Conservation (phyloP, 768 basidiomycete species). For the Lactarius indigo region DNA sequence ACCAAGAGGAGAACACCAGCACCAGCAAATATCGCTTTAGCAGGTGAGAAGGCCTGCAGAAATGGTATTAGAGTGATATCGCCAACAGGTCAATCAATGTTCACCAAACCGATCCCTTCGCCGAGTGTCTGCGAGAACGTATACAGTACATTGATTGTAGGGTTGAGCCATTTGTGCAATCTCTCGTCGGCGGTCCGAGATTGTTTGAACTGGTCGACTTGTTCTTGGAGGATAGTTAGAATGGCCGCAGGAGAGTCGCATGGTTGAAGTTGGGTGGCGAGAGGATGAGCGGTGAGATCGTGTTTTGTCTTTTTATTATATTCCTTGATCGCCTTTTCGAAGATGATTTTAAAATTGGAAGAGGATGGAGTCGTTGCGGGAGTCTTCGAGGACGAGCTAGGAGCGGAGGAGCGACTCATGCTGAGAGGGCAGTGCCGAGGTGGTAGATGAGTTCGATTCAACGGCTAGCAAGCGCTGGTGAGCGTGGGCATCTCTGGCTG, state of each 20-base stretch:
- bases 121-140: too few species aligned
- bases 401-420: too few species aligned
- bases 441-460: too few species aligned
- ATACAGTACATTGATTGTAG: neutral
- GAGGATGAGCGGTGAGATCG: neutral
- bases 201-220: neutral
- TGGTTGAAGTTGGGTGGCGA: neutral
- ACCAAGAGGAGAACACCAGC: neutral
- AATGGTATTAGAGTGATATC: too few species aligned
- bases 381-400: neutral
- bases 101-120: too few species aligned
- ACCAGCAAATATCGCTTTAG: neutral
- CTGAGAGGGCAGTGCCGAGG: too few species aligned
- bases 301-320: neutral
- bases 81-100: too few species aligned
- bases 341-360: neutral
- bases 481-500: too few species aligned
- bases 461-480: too few species aligned
- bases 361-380: neutral
- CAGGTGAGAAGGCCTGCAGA: neutral
- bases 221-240: neutral
- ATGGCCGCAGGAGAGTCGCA: neutral
- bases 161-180: neutral
- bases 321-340: neutral
- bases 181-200: neutral